A percentile compares a stretch with the other conserved stretches of the same genome.
Conservation (phyloP, 2,329 filamentous ascomycete genomes). For the Talaromyces sp. region DNA sequence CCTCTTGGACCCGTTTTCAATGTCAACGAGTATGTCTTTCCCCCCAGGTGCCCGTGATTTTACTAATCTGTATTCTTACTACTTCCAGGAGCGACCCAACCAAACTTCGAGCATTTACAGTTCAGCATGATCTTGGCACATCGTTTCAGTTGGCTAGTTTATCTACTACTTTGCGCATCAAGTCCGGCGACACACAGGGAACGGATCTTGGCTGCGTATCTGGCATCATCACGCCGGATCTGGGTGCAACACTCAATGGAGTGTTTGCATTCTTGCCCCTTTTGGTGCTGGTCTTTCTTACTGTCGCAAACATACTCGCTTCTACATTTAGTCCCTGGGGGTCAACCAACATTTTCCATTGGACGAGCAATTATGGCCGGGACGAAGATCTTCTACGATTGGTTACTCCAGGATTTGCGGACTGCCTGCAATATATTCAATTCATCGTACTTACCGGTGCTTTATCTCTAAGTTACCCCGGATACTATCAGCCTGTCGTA, state of each 20-base stretch:
- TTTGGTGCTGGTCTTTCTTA: conserved; percentile 71
- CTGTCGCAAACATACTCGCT: conserved; percentile 74
- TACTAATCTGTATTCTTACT: conserved; percentile 1
- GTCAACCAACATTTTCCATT: conserved; percentile 80
- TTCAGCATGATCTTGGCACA: conserved; percentile 71
- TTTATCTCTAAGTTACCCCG: conserved; percentile 81
- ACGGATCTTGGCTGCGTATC: conserved; percentile 73
- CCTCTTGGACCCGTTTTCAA: conserved; percentile 71
- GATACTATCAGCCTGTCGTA: conserved; percentile 86
- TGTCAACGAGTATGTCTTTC: conserved; percentile 44
- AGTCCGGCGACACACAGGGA: conserved; percentile 62
- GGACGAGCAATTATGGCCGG: conserved; percentile 96
- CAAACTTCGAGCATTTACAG: conserved; percentile 64
- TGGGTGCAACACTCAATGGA: conserved; percentile 64
- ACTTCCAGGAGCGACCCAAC: conserved; percentile 42
- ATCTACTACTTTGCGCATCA: conserved; percentile 64
- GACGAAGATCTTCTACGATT: conserved; percentile 87
- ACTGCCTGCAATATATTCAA: conserved; percentile 95
- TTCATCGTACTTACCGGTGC: conserved; percentile 85
- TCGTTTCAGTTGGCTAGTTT: conserved; percentile 83
- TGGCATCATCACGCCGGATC: conserved; percentile 74
- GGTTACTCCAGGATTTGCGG: conserved; percentile 92
- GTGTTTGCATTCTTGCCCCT: conserved; percentile 72
- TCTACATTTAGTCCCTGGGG: conserved; percentile 93
- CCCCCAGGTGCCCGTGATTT: conserved; percentile 3